phyloP scores from a whole-genome alignment of 192 early-diverging fungal genomes.

The Piromyces finnis region DNA sequence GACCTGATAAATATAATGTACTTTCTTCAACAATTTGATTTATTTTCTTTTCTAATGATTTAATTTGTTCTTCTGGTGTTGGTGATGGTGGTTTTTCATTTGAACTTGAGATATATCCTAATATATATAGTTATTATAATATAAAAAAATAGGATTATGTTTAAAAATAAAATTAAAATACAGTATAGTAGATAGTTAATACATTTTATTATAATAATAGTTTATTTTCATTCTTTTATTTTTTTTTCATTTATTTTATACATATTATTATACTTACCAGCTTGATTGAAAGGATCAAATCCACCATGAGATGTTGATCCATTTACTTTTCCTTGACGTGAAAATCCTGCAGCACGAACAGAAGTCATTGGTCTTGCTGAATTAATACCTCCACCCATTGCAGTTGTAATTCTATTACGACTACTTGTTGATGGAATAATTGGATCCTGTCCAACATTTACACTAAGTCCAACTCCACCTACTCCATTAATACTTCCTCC shows the following conservation, averaged over 20 bases:
- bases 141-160: too few relatives aligned
- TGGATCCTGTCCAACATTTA: neutral
- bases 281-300: conserved; percentile 41
- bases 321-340: conserved; percentile 18
- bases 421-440: conserved; percentile 1
- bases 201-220: too few relatives aligned
- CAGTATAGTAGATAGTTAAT: too few relatives aligned
- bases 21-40: conserved; percentile 21
- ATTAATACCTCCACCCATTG: neutral
- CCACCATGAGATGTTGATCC: conserved; percentile 9
- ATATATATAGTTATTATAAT: neutral
- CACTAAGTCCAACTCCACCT: conserved; percentile 7
- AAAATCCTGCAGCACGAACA: conserved; percentile 33
- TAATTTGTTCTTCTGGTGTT: conserved; percentile 31
- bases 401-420: neutral
- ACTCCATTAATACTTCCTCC: conserved; percentile 1
- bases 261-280: conserved; percentile 8
- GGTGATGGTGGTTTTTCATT: conserved; percentile 8
- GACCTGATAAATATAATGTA: conserved; percentile 12
- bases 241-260: neutral
- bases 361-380: conserved; percentile 31
- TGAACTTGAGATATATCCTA: neutral
- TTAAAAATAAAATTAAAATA: too few relatives aligned
- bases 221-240: too few relatives aligned
- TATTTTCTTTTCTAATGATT: conserved; percentile 25